Percentiles rank a stretch among this genome's conserved stretches.
Conservation (phyloP, 164 flowering plant species). For the Platanus orientalis region DNA sequence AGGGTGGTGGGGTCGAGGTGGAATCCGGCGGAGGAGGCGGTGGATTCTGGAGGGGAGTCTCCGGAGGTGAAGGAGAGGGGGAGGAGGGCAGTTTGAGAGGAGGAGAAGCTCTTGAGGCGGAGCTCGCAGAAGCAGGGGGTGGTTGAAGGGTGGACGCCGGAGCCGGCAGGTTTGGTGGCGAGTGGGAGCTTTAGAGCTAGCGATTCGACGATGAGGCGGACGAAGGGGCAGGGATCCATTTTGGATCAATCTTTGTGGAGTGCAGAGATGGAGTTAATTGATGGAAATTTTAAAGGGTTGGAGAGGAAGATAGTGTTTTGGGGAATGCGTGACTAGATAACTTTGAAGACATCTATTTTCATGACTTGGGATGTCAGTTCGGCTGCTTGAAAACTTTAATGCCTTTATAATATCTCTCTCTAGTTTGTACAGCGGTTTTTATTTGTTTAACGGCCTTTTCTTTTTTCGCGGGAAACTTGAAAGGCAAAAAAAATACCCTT, state of each 20-base stretch:
- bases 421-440: not conserved
- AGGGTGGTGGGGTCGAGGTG: conserved; percentile 58
- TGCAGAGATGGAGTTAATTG: no score
- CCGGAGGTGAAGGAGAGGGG: conserved; percentile 38
- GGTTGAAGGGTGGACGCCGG: conserved; percentile 54
- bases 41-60: conserved; percentile 37
- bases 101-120: conserved; percentile 41
- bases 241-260: not conserved
- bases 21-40: conserved; percentile 45
- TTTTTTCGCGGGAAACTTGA: not conserved
- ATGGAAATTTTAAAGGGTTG: not conserved
- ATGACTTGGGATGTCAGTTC: conserved; percentile 2
- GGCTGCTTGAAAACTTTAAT: not conserved
- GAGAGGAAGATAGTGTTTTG: not conserved
- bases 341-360: not conserved
- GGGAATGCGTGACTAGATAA: not conserved
- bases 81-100: conserved; percentile 68
- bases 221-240: conserved; percentile 93
- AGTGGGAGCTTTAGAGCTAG: conserved; percentile 70
- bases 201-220: conserved; percentile 64
- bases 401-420: not conserved
- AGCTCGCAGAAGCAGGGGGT: conserved; percentile 79
- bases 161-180: conserved; percentile 39
- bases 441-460: not conserved
- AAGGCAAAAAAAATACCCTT: not conserved